Evolutionary conservation across 164 flowering plant genomes (phyloP).

Genomic region (Umbellularia californica): DNA sequence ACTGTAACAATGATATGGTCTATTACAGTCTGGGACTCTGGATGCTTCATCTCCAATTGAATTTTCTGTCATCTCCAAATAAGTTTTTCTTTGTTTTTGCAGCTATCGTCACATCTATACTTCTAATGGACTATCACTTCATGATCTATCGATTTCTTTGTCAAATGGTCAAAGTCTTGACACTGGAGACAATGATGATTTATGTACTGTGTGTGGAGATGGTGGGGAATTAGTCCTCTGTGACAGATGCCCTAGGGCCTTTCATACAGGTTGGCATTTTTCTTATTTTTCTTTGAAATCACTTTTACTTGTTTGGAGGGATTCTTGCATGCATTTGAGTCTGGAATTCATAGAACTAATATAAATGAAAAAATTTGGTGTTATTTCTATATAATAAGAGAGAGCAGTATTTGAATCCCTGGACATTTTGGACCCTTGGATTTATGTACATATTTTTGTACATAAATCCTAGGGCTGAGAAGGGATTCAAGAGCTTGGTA

Average conservation of each 20-base stretch:
- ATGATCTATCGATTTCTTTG: slow-evolving; percentile 72
- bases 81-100: slow-evolving; percentile 20
- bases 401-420: too few species aligned
- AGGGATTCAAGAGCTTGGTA: too few species aligned
- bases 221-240: slow-evolving; percentile 68
- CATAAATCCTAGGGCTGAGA: too few species aligned
- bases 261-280: slow-evolving; percentile 53
- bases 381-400: too few species aligned
- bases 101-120: slow-evolving; percentile 89
- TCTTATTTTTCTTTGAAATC: background rate
- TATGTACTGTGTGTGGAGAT: slow-evolving; percentile 82
- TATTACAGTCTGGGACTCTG: background rate
- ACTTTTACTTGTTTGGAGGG: background rate
- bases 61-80: background rate
- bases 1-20: background rate
- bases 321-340: background rate
- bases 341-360: background rate
- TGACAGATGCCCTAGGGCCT: slow-evolving; percentile 72
- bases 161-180: slow-evolving; percentile 59
- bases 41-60: background rate
- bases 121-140: slow-evolving; percentile 73
- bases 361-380: background rate
- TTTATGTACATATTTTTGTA: too few species aligned
- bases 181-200: slow-evolving; percentile 58
- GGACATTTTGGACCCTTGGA: too few species aligned